Conservation (phyloP, 805 yeast species). For the Wickerhamomyces xylosicus region DNA sequence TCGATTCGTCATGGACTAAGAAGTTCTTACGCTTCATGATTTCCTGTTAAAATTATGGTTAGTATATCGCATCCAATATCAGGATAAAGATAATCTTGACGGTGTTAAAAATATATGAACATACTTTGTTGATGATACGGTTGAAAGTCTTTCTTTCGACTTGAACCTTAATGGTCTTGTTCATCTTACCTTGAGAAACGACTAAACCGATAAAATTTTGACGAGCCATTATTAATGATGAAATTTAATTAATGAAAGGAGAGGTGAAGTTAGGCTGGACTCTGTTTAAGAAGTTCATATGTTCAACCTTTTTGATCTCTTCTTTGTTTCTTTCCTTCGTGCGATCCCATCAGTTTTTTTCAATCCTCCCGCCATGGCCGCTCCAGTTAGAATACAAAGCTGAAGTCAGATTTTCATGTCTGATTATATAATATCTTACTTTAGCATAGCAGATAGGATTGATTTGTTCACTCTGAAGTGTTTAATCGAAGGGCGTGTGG, state of each 20-base stretch:
- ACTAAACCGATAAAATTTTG: conserved; percentile 90
- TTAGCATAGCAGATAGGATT: too few relatives aligned
- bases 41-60: conserved; percentile 25
- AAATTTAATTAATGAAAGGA: too few relatives aligned
- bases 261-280: too few relatives aligned
- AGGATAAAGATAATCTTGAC: too few relatives aligned
- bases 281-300: too few relatives aligned
- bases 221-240: conserved; percentile 64
- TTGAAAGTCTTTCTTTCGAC: conserved; percentile 72
- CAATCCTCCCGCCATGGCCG: too few relatives aligned
- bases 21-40: conserved; percentile 71
- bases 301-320: too few relatives aligned
- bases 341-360: conserved; percentile 44
- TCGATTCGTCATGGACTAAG: conserved; percentile 89
- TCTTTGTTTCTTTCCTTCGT: too few relatives aligned
- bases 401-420: too few relatives aligned
- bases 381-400: too few relatives aligned
- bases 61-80: neutral
- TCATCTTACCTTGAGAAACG: conserved; percentile 92
- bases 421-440: too few relatives aligned
- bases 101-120: neutral
- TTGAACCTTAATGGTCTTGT: conserved; percentile 88
- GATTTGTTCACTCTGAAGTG: too few relatives aligned
- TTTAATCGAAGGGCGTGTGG: conserved; percentile 84
- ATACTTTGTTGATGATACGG: conserved; percentile 48